phyloP scores from a whole-genome alignment of 148 eudicot genomes.

The Rhododendron henanense region DNA sequence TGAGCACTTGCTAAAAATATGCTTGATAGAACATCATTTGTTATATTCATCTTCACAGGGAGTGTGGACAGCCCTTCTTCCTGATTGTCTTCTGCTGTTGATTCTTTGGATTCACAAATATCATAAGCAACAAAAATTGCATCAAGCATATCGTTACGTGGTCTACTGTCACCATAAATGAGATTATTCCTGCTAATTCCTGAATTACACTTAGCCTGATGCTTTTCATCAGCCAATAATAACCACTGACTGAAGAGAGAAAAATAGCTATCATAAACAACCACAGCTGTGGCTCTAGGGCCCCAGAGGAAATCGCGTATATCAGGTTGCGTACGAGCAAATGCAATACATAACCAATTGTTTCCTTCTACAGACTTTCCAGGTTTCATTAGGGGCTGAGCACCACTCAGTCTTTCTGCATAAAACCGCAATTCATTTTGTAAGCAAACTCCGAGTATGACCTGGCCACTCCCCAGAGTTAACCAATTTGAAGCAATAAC shows the following conservation, averaged over 20 bases:
- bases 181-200: slow-evolving; percentile 7
- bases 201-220: slow-evolving; percentile 13
- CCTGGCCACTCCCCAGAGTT: slow-evolving; percentile 58
- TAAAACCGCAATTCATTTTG: slow-evolving; percentile 68
- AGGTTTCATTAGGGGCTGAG: slow-evolving; percentile 22
- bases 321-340: slow-evolving; percentile 30
- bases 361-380: slow-evolving; percentile 40
- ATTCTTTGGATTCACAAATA: slow-evolving; percentile 27
- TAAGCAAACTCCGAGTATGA: slow-evolving; percentile 77
- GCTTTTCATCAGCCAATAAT: slow-evolving; percentile 28
- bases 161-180: slow-evolving; percentile 16
- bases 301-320: slow-evolving; percentile 72
- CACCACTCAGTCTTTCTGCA: slow-evolving; percentile 42
- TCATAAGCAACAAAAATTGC: slow-evolving; percentile 24
- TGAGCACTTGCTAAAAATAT: slow-evolving; percentile 28
- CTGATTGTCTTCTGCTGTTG: slow-evolving; percentile 22
- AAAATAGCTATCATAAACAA: slow-evolving; percentile 61
- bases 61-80: slow-evolving; percentile 14
- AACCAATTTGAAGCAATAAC: slow-evolving; percentile 67
- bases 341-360: slow-evolving; percentile 71
- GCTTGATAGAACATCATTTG: slow-evolving; percentile 23
- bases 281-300: slow-evolving; percentile 51
- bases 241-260: slow-evolving; percentile 67
- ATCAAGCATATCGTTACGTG: slow-evolving; percentile 12
- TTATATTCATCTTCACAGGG: slow-evolving; percentile 37